A percentile compares a stretch with the other conserved stretches of the same genome.
phyloP scores from a whole-genome alignment of 148 eudicot species.

The Vaccinium myrtillus region DNA sequence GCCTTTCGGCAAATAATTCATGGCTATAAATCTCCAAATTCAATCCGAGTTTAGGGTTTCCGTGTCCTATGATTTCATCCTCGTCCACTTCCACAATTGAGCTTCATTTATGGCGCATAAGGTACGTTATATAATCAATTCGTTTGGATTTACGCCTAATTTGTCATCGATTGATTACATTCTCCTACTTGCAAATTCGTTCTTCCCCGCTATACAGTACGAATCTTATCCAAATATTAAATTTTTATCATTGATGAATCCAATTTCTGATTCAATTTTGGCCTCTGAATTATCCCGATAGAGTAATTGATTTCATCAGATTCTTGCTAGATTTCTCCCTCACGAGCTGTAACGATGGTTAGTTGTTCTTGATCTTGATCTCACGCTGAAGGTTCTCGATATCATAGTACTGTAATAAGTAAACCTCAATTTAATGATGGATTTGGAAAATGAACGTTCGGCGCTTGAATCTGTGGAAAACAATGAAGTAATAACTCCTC shows the following conservation, averaged over 20 bases:
- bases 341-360: constrained; percentile 34
- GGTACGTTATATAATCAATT: constrained; percentile 21
- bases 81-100: background rate
- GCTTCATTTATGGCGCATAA: constrained; percentile 26
- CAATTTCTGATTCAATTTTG: background rate
- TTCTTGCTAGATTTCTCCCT: constrained; percentile 18
- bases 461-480: constrained; percentile 36
- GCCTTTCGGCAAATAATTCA: background rate
- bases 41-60: constrained; percentile 29
- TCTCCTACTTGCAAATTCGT: constrained; percentile 6
- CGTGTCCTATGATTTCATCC: constrained; percentile 1
- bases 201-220: background rate
- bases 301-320: background rate
- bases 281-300: background rate
- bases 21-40: constrained; percentile 18
- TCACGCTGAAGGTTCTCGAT: background rate
- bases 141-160: background rate
- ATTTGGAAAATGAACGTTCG: constrained; percentile 35
- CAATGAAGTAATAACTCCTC: constrained; percentile 20
- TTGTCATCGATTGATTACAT: background rate
- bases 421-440: constrained; percentile 28
- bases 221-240: background rate
- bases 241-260: background rate
- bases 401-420: background rate
- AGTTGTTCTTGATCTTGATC: constrained; percentile 46